Evolutionary conservation across 257 asterid species (phyloP).

Genomic region (Primulina eburnea): DNA sequence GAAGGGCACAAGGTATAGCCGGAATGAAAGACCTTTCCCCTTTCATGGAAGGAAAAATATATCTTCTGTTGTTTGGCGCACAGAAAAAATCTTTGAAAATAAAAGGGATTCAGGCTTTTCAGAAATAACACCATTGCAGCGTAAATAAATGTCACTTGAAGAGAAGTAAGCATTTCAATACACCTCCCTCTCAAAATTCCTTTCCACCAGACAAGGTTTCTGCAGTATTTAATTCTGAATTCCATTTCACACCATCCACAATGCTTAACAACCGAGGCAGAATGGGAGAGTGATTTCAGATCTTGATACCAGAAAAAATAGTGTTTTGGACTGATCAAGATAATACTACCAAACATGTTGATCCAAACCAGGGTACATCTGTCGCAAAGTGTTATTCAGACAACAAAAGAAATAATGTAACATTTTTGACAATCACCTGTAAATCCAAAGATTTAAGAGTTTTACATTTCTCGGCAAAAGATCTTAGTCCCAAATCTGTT

Average conservation of each 20-base stretch:
- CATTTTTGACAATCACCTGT: slow-evolving; percentile 52
- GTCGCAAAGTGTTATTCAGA: not conserved
- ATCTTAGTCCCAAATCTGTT: slow-evolving; percentile 62
- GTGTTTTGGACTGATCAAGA: slow-evolving; percentile 2
- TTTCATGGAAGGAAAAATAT: not conserved
- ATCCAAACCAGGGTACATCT: slow-evolving; percentile 13
- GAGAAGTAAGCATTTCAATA: slow-evolving; percentile 7
- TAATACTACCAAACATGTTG: slow-evolving; percentile 6
- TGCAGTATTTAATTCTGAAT: slow-evolving; percentile 2
- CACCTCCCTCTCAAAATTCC: slow-evolving; percentile 1
- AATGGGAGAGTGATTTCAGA: slow-evolving; percentile 1
- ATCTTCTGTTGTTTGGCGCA: not conserved
- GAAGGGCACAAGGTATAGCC: not conserved
- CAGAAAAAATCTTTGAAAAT: not conserved
- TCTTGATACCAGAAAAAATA: slow-evolving; percentile 3
- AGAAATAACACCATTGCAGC: not conserved
- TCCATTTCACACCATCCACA: not conserved
- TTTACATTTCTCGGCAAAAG: slow-evolving; percentile 61
- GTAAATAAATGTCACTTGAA: not conserved
- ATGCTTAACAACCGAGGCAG: not conserved
- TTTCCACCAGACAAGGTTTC: slow-evolving; percentile 14
- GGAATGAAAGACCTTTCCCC: not conserved
- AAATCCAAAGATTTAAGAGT: slow-evolving; percentile 65
- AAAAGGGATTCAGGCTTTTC: slow-evolving; percentile 9
- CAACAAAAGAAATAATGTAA: not conserved